phyloP scores from a whole-genome alignment of 1,284 basidiomycete genomes.

The Ustilago hordei region DNA sequence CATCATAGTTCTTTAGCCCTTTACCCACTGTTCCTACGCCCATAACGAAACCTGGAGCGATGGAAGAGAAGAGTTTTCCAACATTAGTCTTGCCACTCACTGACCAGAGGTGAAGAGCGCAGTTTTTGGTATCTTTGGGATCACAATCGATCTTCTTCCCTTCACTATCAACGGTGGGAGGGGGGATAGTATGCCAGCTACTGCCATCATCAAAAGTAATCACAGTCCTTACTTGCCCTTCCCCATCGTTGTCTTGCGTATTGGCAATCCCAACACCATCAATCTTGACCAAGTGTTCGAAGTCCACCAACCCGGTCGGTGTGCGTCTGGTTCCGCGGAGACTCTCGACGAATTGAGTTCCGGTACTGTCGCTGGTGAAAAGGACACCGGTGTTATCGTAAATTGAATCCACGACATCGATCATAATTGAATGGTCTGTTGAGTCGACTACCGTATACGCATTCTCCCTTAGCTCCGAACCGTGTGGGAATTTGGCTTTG shows the following conservation, averaged over 20 bases:
- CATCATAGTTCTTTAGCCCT: conserved; percentile 80
- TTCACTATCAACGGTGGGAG: conserved; percentile 77
- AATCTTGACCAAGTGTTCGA: conserved; percentile 89
- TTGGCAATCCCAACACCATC: conserved; percentile 94
- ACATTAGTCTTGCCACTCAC: conserved; percentile 91
- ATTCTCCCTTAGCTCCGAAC: conserved; percentile 83
- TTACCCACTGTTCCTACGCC: conserved; percentile 89
- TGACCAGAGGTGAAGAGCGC: conserved; percentile 90
- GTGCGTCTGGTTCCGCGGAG: conserved; percentile 92
- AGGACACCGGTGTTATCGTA: conserved; percentile 83
- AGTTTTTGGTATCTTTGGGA: conserved; percentile 74
- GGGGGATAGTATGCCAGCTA: conserved; percentile 79
- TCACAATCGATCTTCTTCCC: conserved; percentile 78
- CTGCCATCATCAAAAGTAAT: conserved; percentile 95
- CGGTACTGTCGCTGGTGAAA: conserved; percentile 93
- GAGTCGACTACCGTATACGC: conserved; percentile 96
- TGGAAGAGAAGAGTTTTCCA: conserved; percentile 91
- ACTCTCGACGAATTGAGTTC: conserved; percentile 93
- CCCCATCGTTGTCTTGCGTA: conserved; percentile 75
- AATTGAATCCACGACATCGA: conserved; percentile 77
- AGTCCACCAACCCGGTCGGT: conserved; percentile 88
- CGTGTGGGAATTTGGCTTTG: conserved; percentile 79
- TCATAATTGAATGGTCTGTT: conserved; percentile 89
- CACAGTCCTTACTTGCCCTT: conserved; percentile 79
- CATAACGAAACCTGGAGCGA: conserved; percentile 93